Evolutionary conservation across 2,329 filamentous ascomycete species (phyloP).

Genomic region (Alternaria alternata): DNA sequence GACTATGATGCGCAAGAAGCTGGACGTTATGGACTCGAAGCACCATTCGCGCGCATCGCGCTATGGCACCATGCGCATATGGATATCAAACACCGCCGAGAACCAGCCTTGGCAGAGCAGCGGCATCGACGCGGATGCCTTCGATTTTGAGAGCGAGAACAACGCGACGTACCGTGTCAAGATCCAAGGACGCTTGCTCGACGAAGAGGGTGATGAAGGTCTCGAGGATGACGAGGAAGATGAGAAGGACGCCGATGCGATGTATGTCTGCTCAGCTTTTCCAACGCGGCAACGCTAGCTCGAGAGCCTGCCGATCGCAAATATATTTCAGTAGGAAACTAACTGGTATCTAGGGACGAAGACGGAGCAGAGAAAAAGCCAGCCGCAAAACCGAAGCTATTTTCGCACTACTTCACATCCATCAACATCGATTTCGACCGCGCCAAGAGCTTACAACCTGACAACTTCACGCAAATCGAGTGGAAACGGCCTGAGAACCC

Average conservation of each 20-base stretch:
- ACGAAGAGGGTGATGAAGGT: constrained; percentile 52
- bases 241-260: constrained; percentile 59
- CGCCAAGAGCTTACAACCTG: constrained; percentile 70
- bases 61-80: constrained; percentile 86
- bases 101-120: constrained; percentile 91
- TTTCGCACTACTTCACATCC: constrained; percentile 82
- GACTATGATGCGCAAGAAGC: constrained; percentile 89
- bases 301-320: background rate
- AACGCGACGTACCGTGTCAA: constrained; percentile 88
- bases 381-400: constrained; percentile 61
- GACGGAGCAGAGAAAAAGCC: constrained; percentile 55
- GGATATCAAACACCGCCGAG: constrained; percentile 94
- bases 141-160: constrained; percentile 80
- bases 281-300: background rate
- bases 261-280: constrained; percentile 46
- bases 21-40: constrained; percentile 86
- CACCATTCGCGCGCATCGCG: constrained; percentile 78
- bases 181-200: constrained; percentile 86
- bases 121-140: constrained; percentile 73
- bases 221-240: constrained; percentile 44
- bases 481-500: constrained; percentile 84
- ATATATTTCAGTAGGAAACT: constrained; percentile 1
- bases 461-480: constrained; percentile 71
- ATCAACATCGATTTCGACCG: constrained; percentile 71
- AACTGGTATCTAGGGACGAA: constrained; percentile 55